Conservation (phyloP, 108 stramenopile genomes). For the Nitzschia sp. region DNA sequence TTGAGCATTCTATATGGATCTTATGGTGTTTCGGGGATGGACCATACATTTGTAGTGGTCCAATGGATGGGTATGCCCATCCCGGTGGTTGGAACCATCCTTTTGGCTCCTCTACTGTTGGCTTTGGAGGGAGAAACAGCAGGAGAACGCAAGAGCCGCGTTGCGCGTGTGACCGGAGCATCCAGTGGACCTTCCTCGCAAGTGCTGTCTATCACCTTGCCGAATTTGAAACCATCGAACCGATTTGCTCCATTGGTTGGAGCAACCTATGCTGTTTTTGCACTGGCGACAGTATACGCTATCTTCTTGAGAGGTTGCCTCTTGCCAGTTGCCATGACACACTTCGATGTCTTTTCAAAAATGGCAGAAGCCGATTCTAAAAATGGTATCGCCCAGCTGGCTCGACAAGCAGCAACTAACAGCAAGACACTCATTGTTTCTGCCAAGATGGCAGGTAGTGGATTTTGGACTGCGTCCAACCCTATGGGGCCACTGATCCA, state of each 20-base stretch:
- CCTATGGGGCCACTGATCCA: slow-evolving; percentile 58
- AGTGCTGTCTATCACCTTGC: slow-evolving; percentile 41
- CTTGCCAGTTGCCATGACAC: slow-evolving; percentile 42
- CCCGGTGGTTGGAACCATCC: slow-evolving; percentile 63
- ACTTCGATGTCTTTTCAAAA: slow-evolving; percentile 45
- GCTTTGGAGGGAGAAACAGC: slow-evolving; percentile 65
- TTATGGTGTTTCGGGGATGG: slow-evolving; percentile 70
- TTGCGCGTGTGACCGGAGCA: slow-evolving; percentile 34
- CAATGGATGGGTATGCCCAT: slow-evolving; percentile 59
- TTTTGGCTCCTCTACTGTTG: slow-evolving; percentile 60
- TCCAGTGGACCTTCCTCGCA: slow-evolving; percentile 28
- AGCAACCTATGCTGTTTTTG: slow-evolving; percentile 51
- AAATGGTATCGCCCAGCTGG: slow-evolving; percentile 46
- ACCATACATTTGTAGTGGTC: slow-evolving; percentile 51
- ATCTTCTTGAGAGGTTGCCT: slow-evolving; percentile 68
- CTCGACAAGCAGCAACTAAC: slow-evolving; percentile 46
- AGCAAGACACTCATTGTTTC: slow-evolving; percentile 46
- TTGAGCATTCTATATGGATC: slow-evolving; percentile 59
- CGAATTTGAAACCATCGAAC: slow-evolving; percentile 51
- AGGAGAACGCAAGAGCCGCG: slow-evolving; percentile 33
- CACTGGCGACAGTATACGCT: slow-evolving; percentile 48
- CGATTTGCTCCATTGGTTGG: slow-evolving; percentile 53
- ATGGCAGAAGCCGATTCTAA: slow-evolving; percentile 27
- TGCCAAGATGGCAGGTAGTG: slow-evolving; percentile 50
- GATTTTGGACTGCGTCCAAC: slow-evolving; percentile 64